These are phyloP conservation scores for Anthoceros angustus DNA, from an alignment of 225 moss, liverwort and hornwort species.

Conservation along the genomic window DNA sequence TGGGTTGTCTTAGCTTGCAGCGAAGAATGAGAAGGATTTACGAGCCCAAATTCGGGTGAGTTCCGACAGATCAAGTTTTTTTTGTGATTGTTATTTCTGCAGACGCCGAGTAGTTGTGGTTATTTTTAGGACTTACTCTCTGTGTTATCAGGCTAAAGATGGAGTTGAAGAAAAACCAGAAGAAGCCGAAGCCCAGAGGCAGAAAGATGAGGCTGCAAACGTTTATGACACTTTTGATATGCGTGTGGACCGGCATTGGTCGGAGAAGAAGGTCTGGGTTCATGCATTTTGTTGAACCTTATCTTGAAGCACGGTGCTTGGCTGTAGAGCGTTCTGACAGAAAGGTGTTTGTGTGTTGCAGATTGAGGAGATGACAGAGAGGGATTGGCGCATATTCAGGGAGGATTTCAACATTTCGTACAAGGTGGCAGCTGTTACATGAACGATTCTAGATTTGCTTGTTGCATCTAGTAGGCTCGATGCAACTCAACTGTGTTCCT, in stretches of 20 bases:
- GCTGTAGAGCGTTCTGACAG: neutral
- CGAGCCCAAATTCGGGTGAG: conserved; percentile 71
- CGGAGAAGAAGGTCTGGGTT: conserved; percentile 63
- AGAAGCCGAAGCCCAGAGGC: conserved; percentile 92
- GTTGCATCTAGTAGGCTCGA: neutral
- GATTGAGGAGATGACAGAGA: conserved; percentile 97
- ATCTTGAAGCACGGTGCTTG: neutral
- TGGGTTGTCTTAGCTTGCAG: conserved; percentile 60
- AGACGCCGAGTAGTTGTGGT: too few relatives aligned
- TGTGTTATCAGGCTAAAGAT: conserved; percentile 47
- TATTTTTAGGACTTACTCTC: neutral
- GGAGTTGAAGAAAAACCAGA: conserved; percentile 92
- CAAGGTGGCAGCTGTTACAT: conserved; percentile 30
- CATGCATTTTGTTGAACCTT: neutral
- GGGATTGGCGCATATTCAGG: conserved; percentile 96
- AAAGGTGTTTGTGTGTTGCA: conserved; percentile 9
- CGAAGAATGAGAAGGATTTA: conserved; percentile 93
- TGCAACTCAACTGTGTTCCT: neutral
- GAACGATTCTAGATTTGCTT: neutral
- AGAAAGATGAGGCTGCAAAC: conserved; percentile 97
- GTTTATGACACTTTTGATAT: conserved; percentile 98
- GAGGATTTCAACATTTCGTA: conserved; percentile 98
- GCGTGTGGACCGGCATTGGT: conserved; percentile 99
- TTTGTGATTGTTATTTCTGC: conserved; percentile 3
- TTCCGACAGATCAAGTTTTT: conserved; percentile 3